Evolutionary conservation across 352 stramenopile species (phyloP).

Genomic region (Saprolegnia diclina): DNA sequence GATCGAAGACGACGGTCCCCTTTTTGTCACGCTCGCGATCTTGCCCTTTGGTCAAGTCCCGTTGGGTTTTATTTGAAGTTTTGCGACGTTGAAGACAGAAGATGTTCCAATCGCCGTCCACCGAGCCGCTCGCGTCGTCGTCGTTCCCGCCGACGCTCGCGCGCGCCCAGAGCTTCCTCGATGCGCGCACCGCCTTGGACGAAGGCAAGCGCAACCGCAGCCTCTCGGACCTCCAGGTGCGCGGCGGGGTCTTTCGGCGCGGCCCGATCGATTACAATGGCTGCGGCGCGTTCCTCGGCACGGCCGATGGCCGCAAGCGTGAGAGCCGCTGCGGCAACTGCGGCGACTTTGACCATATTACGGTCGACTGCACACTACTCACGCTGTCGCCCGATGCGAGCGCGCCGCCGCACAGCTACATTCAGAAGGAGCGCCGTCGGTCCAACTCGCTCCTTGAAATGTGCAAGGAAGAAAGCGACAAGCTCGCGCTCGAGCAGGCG

Average conservation of each 20-base stretch:
- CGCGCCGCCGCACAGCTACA: constrained; percentile 12
- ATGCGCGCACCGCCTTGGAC: neutral
- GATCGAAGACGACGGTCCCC: neutral
- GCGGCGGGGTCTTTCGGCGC: constrained; percentile 20
- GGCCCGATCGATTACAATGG: constrained; percentile 26
- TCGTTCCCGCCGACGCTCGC: neutral
- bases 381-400: neutral
- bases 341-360: constrained; percentile 27
- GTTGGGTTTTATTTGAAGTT: neutral
- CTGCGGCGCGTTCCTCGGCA: constrained; percentile 22
- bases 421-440: constrained; percentile 22
- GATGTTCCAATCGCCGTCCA: neutral
- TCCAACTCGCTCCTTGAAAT: constrained; percentile 3
- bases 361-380: constrained; percentile 21
- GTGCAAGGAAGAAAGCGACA: constrained; percentile 6
- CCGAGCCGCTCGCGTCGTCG: neutral
- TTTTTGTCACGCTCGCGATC: neutral
- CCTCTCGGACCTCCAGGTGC: constrained; percentile 25
- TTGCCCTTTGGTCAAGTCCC: neutral
- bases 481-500: neutral
- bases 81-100: constrained; percentile 5
- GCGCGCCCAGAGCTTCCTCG: constrained; percentile 6
- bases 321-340: constrained; percentile 22
- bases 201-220: constrained; percentile 12
- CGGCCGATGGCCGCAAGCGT: neutral